Base-by-base conservation (phyloP, 495 filamentous ascomycete species). In the Aspergillus diversus region DNA sequence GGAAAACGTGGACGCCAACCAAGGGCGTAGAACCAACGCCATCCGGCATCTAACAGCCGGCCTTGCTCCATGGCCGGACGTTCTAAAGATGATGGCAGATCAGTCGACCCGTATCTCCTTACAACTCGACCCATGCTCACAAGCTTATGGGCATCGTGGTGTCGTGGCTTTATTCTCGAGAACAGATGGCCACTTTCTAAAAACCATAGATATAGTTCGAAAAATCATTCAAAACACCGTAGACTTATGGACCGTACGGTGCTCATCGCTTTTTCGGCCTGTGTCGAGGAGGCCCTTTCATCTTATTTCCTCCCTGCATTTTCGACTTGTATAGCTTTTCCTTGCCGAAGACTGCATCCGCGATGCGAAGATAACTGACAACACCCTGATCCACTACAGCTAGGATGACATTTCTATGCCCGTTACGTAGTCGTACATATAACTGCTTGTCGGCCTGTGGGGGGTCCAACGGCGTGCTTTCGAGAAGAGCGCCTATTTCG, bases 351-450 rank as follows among this genome's bases (percentile, higher is more conserved):
- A 84, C 89, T 11, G 87, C 87, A 76, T 97, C 93, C 7, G 81
- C 87, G 57, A 97, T 77, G 39, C 90, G 83, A 53, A 97, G 74
- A 71, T 91, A 99, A 70, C 93, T 97, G 34, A 92, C 89, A 33
- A 99, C 81, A 0, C 95, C 95, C 59, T 92, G 83, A 69, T 98
- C 95, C 8, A 97, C 91, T 5, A 98, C 85, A 0, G 93, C 95
- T 16, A 99, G 67, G 53, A 97, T 77, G 7, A 92, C 92, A 72
- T 90, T 92, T 61, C 92, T 83, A 70, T 90, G 89, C 12, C 92
- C 95, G 59, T 97, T 87, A 69, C 90, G 93, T 61, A 97, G 73
- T n/a, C 89, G 82, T 61, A 81, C 79, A 65, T 92, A 92, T n/a
- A 82, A 65, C 55, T 80, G 75, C 76, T 80, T 83, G 61, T 79